phyloP scores from a whole-genome alignment of 2,329 filamentous ascomycete genomes.

The Phialophora verrucosa region DNA sequence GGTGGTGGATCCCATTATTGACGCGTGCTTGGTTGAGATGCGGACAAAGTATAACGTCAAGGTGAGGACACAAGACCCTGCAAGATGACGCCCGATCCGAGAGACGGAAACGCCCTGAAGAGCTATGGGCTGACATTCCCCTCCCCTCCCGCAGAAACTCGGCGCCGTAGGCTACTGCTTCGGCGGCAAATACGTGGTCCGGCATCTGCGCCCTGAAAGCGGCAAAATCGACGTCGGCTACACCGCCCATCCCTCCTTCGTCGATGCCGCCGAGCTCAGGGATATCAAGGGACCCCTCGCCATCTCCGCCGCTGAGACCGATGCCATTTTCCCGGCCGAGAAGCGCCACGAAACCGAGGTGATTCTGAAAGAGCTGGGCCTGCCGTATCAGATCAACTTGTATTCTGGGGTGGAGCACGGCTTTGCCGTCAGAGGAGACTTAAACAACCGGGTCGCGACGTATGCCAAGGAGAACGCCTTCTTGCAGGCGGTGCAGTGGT shows the following conservation, averaged over 20 bases:
- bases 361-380: conserved; percentile 63
- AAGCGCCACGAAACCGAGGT: conserved; percentile 69
- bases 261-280: conserved; percentile 69
- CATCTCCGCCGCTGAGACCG: conserved; percentile 68
- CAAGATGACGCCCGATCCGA: not conserved
- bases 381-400: conserved; percentile 77
- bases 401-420: conserved; percentile 75
- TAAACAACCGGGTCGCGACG: conserved; percentile 61
- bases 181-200: conserved; percentile 65
- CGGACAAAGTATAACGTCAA: conserved; percentile 41
- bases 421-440: conserved; percentile 73
- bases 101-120: not conserved
- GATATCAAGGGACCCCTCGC: conserved; percentile 71
- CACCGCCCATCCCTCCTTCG: conserved; percentile 77
- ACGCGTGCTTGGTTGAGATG: conserved; percentile 51
- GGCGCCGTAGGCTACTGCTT: conserved; percentile 43
- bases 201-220: conserved; percentile 65
- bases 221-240: conserved; percentile 72
- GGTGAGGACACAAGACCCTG: conserved; percentile 27
- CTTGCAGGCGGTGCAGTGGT: conserved; percentile 77
- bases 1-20: conserved; percentile 60
- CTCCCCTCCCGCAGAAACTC: conserved; percentile 36
- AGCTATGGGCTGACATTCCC: conserved; percentile 14
- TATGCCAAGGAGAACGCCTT: conserved; percentile 85
- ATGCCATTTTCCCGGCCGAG: conserved; percentile 68